phyloP scores from a whole-genome alignment of 2,329 filamentous ascomycete genomes.

The Calonectria leucothoes region DNA sequence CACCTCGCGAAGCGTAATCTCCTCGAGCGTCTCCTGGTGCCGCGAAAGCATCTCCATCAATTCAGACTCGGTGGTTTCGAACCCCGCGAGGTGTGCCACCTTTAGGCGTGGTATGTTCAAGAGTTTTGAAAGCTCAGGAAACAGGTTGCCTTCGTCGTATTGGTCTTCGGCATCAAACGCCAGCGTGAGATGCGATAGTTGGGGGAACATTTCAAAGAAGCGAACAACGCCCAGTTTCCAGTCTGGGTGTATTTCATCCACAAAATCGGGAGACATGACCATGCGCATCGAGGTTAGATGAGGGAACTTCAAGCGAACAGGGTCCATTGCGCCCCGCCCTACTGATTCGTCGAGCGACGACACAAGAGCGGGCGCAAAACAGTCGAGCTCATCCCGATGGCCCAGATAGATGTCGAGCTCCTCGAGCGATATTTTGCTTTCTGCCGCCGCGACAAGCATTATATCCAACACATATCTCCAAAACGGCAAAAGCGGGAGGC shows the following conservation, averaged over 20 bases:
- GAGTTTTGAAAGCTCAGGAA: not conserved
- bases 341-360: not conserved
- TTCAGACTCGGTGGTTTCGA: not conserved
- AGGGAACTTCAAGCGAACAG: not conserved
- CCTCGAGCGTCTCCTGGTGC: not conserved
- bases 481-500: not conserved
- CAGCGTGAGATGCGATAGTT: not conserved
- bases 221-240: not conserved
- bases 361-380: not conserved
- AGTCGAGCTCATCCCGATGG: not conserved
- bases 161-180: not conserved
- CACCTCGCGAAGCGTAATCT: not conserved
- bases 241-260: not conserved
- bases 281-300: not conserved
- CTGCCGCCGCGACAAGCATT: not conserved
- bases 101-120: not conserved
- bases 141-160: not conserved
- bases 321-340: not conserved
- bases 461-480: not conserved
- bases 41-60: not conserved
- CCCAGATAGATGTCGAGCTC: not conserved
- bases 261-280: not conserved
- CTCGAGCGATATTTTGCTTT: not conserved
- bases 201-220: not conserved
- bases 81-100: not conserved